Percentiles rank a stretch among this genome's conserved stretches.
These are phyloP conservation scores for Aspergillus versicolor DNA, from an alignment of 2,329 filamentous ascomycete species.

Conservation along the genomic window DNA sequence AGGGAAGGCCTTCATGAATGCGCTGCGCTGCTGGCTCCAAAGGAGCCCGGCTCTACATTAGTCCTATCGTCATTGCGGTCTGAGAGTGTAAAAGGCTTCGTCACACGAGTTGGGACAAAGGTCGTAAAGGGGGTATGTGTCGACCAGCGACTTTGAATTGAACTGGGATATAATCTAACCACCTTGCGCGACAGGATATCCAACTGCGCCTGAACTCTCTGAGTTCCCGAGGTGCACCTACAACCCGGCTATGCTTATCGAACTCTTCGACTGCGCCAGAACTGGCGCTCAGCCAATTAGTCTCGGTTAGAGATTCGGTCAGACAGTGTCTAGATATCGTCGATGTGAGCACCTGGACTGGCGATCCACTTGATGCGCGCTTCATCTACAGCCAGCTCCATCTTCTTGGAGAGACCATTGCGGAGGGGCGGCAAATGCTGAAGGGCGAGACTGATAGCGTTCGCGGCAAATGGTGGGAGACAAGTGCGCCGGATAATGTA, in stretches of 20 bases:
- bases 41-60: constrained; percentile 82
- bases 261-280: constrained; percentile 55
- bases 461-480: constrained; percentile 56
- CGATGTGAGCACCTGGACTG: constrained; percentile 71
- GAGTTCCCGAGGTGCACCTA: constrained; percentile 51
- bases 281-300: constrained; percentile 67
- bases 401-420: constrained; percentile 60
- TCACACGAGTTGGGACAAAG: constrained; percentile 85
- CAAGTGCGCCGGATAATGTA: constrained; percentile 59
- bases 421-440: constrained; percentile 59
- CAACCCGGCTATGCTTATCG: constrained; percentile 54
- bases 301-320: constrained; percentile 71
- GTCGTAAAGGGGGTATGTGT: constrained; percentile 81
- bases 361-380: constrained; percentile 59
- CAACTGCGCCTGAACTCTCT: constrained; percentile 65
- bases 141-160: background rate
- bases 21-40: constrained; percentile 78
- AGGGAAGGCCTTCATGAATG: constrained; percentile 82
- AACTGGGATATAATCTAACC: background rate
- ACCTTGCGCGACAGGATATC: constrained; percentile 57
- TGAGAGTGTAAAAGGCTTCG: constrained; percentile 86
- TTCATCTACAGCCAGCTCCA: constrained; percentile 60
- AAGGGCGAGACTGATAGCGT: constrained; percentile 54
- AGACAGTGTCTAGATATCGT: constrained; percentile 82
- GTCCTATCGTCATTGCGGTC: constrained; percentile 84